These are phyloP conservation scores for rapeseed (Brassica napus) DNA, from an alignment of 345 rosid genomes.

Conservation along the genomic window DNA sequence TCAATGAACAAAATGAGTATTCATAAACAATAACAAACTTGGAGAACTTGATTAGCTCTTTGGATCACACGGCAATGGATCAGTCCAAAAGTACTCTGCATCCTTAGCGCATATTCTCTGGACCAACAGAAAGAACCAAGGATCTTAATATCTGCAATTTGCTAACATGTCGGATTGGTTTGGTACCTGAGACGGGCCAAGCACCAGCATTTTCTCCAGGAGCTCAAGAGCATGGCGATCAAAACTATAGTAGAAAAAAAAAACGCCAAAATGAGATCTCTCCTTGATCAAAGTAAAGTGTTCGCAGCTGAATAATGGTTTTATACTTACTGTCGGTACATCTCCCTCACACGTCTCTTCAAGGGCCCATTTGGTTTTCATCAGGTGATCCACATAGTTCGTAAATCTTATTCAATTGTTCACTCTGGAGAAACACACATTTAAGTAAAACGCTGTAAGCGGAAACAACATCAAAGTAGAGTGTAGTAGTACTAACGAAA, in stretches of 20 bases:
- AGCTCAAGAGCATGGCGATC: conserved; percentile 80
- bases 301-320: not conserved
- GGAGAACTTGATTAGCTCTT: conserved; percentile 49
- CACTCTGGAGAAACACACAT: conserved; percentile 37
- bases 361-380: conserved; percentile 47
- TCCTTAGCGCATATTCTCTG: conserved; percentile 74
- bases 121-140: no score
- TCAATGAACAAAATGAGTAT: no score
- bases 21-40: not conserved
- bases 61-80: conserved; percentile 81
- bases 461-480: not conserved
- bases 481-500: no score
- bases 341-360: conserved; percentile 66
- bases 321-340: conserved; percentile 49
- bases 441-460: not conserved
- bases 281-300: not conserved
- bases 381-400: conserved; percentile 62
- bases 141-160: no score
- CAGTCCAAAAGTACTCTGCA: conserved; percentile 88
- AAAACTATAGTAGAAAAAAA: conserved; percentile 41
- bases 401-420: conserved; percentile 54
- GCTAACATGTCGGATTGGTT: no score
- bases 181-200: conserved; percentile 63
- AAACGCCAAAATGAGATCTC: not conserved
- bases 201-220: conserved; percentile 69